These are phyloP conservation scores for Metschnikowia reukaufii DNA, from an alignment of 805 yeast species.

Conservation along the genomic window DNA sequence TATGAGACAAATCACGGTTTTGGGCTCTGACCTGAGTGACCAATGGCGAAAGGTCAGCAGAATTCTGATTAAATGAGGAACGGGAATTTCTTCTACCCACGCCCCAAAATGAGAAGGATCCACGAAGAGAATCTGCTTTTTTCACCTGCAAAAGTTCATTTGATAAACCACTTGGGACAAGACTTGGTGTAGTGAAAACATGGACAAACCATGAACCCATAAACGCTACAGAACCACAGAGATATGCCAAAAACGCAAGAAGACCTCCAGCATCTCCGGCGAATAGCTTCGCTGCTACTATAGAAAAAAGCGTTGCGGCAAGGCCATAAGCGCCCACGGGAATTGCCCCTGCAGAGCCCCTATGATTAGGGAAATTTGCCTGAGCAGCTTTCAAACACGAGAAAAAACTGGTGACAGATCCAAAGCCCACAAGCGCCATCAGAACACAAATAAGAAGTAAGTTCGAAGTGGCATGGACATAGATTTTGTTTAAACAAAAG, in stretches of 20 bases:
- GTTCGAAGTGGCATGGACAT: conserved; percentile 38
- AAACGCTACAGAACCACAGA: conserved; percentile 49
- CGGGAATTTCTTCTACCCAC: conserved; percentile 32
- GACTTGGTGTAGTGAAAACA: conserved; percentile 24
- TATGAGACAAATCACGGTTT: conserved; percentile 1
- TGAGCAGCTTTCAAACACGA: conserved; percentile 56
- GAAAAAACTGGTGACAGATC: conserved; percentile 63
- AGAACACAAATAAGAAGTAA: conserved; percentile 47
- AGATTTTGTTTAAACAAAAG: conserved; percentile 48
- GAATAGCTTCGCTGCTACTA: conserved; percentile 54
- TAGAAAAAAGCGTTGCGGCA: conserved; percentile 65
- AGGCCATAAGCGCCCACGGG: conserved; percentile 72
- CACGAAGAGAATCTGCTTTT: conserved; percentile 21
- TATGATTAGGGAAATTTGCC: conserved; percentile 65
- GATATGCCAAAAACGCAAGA: conserved; percentile 52
- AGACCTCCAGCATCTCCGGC: conserved; percentile 54
- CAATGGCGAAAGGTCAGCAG: conserved; percentile 14
- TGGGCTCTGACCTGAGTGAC: conserved; percentile 7
- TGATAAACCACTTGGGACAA: conserved; percentile 3
- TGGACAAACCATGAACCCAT: conserved; percentile 47
- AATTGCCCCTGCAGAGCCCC: conserved; percentile 68
- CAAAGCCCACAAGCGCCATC: conserved; percentile 58
- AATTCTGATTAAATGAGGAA: conserved; percentile 11
- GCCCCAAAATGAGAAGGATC: conserved; percentile 44
- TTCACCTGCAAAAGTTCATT: not conserved